Percentiles rank a stretch among this genome's conserved stretches.
phyloP scores from a whole-genome alignment of 257 asterid species.

The Voacanga thouarsii region DNA sequence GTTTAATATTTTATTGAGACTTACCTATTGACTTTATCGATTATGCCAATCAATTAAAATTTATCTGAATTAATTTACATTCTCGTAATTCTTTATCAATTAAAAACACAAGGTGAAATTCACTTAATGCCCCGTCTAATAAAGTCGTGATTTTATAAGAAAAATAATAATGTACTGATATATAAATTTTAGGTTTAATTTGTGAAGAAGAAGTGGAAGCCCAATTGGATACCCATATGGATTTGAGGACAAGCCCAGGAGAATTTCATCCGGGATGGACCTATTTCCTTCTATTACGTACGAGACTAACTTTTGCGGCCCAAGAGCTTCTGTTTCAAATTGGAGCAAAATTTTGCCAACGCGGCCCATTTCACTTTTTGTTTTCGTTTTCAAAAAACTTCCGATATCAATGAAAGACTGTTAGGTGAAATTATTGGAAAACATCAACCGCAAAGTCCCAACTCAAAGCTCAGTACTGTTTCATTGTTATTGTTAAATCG shows the following conservation, averaged over 20 bases:
- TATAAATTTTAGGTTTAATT: neutral
- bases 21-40: no score
- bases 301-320: neutral
- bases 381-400: neutral
- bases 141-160: no score
- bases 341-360: neutral
- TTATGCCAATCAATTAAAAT: no score
- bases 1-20: no score
- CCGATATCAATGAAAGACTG: neutral
- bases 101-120: no score
- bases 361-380: neutral
- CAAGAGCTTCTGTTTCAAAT: no score
- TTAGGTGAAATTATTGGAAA: neutral
- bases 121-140: no score
- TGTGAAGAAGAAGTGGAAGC: neutral
- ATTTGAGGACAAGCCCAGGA: neutral
- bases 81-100: no score
- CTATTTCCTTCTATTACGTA: no score
- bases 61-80: no score
- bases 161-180: neutral
- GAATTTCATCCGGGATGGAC: no score
- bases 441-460: neutral
- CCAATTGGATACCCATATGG: neutral
- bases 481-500: neutral
- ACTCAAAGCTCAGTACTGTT: neutral